A percentile compares a stretch with the other conserved stretches of the same genome.
Conservation (phyloP, 179 eudicot genomes). For the Silene coronaria region DNA sequence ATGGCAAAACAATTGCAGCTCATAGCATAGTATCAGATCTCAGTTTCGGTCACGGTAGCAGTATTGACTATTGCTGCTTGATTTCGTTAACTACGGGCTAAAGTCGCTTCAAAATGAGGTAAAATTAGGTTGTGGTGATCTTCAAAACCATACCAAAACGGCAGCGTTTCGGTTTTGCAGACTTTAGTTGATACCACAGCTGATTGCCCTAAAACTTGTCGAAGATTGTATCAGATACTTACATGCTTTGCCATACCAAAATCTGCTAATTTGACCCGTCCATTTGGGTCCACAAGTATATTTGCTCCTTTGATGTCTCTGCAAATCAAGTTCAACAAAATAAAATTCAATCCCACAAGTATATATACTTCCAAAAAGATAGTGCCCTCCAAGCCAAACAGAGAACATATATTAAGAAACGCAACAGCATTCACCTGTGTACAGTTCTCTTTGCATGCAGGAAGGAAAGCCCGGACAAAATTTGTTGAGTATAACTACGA, state of each 20-base stretch:
- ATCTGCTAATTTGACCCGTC: constrained; percentile 86
- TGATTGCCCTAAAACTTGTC: background rate
- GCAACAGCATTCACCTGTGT: constrained; percentile 55
- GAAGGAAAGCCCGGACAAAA: constrained; percentile 83
- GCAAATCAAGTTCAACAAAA: constrained; percentile 22
- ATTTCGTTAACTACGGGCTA: background rate
- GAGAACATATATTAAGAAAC: background rate
- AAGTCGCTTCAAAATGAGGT: background rate
- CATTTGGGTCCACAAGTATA: constrained; percentile 91
- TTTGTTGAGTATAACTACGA: constrained; percentile 84
- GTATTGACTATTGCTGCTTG: background rate
- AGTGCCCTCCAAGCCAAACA: background rate
- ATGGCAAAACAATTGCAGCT: background rate
- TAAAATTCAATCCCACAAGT: constrained; percentile 11
- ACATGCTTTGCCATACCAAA: constrained; percentile 99
- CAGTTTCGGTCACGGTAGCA: background rate
- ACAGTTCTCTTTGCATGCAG: constrained; percentile 79
- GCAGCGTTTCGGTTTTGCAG: background rate
- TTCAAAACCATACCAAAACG: too few species aligned
- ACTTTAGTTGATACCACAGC: background rate
- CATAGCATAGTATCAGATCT: background rate
- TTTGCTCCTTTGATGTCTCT: constrained; percentile 99
- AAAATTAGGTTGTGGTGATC: background rate
- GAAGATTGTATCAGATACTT: constrained; percentile 29
- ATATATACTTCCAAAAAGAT: background rate